phyloP scores from a whole-genome alignment of 139 green algal species.

The Diplosphaera chodatii region DNA sequence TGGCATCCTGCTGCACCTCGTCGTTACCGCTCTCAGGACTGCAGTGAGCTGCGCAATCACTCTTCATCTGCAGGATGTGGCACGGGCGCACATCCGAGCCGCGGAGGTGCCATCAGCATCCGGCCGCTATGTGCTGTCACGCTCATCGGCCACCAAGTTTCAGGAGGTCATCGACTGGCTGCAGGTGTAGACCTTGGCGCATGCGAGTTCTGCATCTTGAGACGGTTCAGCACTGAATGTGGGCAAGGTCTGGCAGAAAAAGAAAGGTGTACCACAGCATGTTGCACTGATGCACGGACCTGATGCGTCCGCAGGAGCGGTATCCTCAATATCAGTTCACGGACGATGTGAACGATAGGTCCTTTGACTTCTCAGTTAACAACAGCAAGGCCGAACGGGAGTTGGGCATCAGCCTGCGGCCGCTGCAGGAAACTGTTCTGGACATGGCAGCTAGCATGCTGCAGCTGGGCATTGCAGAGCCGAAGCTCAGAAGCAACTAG shows the following conservation, averaged over 20 bases:
- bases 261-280: no score
- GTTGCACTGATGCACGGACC: no score
- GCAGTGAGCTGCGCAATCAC: no score
- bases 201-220: no score
- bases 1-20: no score
- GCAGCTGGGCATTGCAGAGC: constrained; percentile 21
- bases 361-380: constrained; percentile 3
- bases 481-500: constrained; percentile 3
- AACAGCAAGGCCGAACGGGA: constrained; percentile 30
- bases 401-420: constrained; percentile 30
- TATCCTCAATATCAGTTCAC: constrained; percentile 13
- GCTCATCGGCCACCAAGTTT: not conserved
- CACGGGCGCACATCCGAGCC: constrained; percentile 35
- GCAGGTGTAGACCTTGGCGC: constrained; percentile 1
- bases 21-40: no score
- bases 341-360: not conserved
- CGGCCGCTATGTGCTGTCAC: constrained; percentile 46
- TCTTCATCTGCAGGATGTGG: constrained; percentile 49
- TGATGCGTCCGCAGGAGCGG: constrained; percentile 16
- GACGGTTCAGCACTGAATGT: no score
- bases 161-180: constrained; percentile 11
- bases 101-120: constrained; percentile 20
- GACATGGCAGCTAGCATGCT: constrained; percentile 40
- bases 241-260: no score
- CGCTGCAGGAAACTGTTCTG: constrained; percentile 23